These are phyloP conservation scores for Leishmania martiniquensis DNA, from an alignment of 208 protist species.

Conservation along the genomic window DNA sequence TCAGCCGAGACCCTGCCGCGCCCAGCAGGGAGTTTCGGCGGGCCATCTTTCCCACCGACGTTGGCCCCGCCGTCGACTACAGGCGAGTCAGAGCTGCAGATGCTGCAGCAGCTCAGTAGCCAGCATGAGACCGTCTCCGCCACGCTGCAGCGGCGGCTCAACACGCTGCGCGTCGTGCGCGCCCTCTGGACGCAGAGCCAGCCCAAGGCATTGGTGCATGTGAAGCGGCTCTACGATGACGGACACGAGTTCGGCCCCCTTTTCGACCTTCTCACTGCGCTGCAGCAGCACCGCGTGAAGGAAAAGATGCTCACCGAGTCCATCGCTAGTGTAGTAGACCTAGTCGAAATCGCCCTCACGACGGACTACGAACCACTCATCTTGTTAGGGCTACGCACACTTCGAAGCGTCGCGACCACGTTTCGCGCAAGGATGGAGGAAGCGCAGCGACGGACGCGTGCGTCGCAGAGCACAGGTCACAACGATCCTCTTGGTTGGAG, in stretches of 20 bases:
- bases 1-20: neutral
- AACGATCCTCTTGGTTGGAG: constrained; percentile 44
- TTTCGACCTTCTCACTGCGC: constrained; percentile 68
- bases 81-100: constrained; percentile 28
- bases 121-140: constrained; percentile 31
- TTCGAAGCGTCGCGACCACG: constrained; percentile 62
- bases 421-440: constrained; percentile 67
- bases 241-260: constrained; percentile 61
- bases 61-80: neutral
- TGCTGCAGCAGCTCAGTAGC: constrained; percentile 39
- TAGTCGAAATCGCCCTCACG: constrained; percentile 52
- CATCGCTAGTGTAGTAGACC: constrained; percentile 56
- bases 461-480: constrained; percentile 47
- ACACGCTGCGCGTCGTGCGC: constrained; percentile 51
- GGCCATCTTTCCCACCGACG: constrained; percentile 19
- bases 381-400: constrained; percentile 52
- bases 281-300: constrained; percentile 80
- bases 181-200: constrained; percentile 62
- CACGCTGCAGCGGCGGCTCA: constrained; percentile 53
- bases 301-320: constrained; percentile 61
- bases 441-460: constrained; percentile 42
- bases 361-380: constrained; percentile 50
- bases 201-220: constrained; percentile 51
- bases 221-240: constrained; percentile 45
- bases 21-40: constrained; percentile 6